Percentiles rank a stretch among this genome's conserved stretches.
Conservation (phyloP, 495 filamentous ascomycete genomes). For the Aspergillus leporis region DNA sequence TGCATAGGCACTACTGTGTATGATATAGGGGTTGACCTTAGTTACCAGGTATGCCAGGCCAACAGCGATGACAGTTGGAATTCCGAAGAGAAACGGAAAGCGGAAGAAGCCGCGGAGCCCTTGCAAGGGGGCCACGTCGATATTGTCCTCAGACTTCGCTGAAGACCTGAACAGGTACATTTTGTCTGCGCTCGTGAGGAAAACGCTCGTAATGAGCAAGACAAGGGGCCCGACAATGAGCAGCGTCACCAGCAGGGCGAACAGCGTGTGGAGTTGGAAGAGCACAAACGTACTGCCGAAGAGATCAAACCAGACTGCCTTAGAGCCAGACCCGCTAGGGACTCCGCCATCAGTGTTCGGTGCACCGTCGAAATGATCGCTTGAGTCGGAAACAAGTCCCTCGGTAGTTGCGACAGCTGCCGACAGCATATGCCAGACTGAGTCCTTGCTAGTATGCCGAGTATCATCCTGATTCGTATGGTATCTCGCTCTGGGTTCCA, state of each 20-base stretch:
- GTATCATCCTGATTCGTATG: slow-evolving; percentile 90
- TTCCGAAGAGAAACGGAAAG: slow-evolving; percentile 73
- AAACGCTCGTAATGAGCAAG: slow-evolving; percentile 65
- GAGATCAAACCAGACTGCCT: slow-evolving; percentile 91
- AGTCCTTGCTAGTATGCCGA: slow-evolving; percentile 69
- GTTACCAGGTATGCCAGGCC: slow-evolving; percentile 72
- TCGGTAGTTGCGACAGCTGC: slow-evolving; percentile 71
- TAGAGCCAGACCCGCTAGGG: slow-evolving; percentile 63
- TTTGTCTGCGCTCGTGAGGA: slow-evolving; percentile 66
- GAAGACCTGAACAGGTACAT: slow-evolving; percentile 78
- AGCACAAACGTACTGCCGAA: slow-evolving; percentile 82
- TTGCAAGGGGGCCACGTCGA: slow-evolving; percentile 62
- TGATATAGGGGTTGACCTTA: slow-evolving; percentile 82
- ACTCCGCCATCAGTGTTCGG: slow-evolving; percentile 60
- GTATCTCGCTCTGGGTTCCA: slow-evolving; percentile 79
- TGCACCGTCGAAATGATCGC: slow-evolving; percentile 64
- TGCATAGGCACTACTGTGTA: slow-evolving; percentile 82
- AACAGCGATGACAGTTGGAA: slow-evolving; percentile 69
- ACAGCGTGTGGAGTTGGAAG: slow-evolving; percentile 76
- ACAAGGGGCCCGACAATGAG: slow-evolving; percentile 74
- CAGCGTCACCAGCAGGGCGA: slow-evolving; percentile 81
- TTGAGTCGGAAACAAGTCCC: slow-evolving; percentile 68
- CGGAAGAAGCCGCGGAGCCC: slow-evolving; percentile 82
- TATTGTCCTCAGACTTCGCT: slow-evolving; percentile 55
- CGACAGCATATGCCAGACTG: slow-evolving; percentile 93